Evolutionary conservation across 805 yeast genomes (phyloP), one percentile per base, ranked within the genome.

Genomic region (Barnettozyma siamensis): DNA sequence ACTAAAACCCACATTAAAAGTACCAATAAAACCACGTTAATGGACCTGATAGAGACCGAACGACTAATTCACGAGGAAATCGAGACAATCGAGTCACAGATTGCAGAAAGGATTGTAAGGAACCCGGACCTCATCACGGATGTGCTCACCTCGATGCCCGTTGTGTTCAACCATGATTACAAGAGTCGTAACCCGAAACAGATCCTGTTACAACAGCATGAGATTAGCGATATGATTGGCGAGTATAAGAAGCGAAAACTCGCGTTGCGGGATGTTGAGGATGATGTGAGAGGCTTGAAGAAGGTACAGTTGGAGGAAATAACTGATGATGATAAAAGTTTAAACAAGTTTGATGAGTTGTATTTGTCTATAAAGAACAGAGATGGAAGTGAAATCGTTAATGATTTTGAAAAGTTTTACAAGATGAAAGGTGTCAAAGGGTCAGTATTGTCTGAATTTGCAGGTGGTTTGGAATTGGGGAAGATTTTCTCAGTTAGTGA

Each of bases 41-140:
- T 54, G 59, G 37, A 65, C 13, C 11, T 5, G 4, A 28, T 72
- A 27, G 80, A 76, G 36, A 47, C 48, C 4, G 57, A 59, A 30
- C 55, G 80, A 37, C 41, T 49, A 4, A 42, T 63, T 1, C 44
- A 76, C 7, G 88, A 81, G 52, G 93, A 84, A 55, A 59, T 85
- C 16, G 95, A 89, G 47, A 62, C 76, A 3, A 71, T 91, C 4
- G 94, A 89, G 52, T 53, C 62, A 23, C 87, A 87, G 0, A 69
- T 88, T 0, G 60, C 82, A 0, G 72, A 71, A 35, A 65, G 97
- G 40, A 62, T 88, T 4, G 65, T 68, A 38, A 54, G 78, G 42
- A 82, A 84, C 52, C 88, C 91, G 0, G 67, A 64, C 15, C 44
- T 85, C 2, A 42, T 50, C 33, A 43, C 49, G 47, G 57, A 57